These are phyloP conservation scores for Solanum hybrid DNA, from an alignment of 305 asterid species.

Conservation along the genomic window DNA sequence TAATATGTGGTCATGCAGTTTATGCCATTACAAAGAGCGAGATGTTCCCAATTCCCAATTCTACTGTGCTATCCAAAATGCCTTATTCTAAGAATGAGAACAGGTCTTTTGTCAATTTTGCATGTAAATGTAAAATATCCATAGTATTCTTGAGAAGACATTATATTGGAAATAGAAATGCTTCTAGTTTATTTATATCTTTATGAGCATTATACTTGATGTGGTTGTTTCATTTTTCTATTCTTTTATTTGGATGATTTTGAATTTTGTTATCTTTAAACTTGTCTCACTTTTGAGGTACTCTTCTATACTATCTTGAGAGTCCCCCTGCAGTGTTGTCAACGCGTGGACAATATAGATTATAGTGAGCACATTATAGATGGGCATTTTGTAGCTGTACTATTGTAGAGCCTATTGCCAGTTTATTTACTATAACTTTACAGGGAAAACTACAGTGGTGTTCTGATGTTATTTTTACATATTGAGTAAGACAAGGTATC, in stretches of 20 bases:
- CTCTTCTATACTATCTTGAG: slow-evolving; percentile 19
- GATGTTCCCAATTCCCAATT: slow-evolving; percentile 62
- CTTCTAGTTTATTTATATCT: slow-evolving; percentile 26
- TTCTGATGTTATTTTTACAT: slow-evolving; percentile 57
- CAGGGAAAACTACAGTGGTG: slow-evolving; percentile 58
- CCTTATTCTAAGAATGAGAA: slow-evolving; percentile 85
- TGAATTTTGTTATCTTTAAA: slow-evolving; percentile 16
- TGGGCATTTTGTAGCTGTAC: slow-evolving; percentile 29
- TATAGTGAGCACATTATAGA: background rate
- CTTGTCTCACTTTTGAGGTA: slow-evolving; percentile 21
- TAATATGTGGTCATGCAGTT: slow-evolving; percentile 77
- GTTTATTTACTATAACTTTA: slow-evolving; percentile 43
- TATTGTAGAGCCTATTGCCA: slow-evolving; percentile 41
- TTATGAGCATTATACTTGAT: slow-evolving; percentile 15
- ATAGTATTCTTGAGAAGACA: slow-evolving; percentile 29
- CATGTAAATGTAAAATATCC: slow-evolving; percentile 48
- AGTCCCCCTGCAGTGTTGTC: slow-evolving; percentile 18
- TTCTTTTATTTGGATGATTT: slow-evolving; percentile 14
- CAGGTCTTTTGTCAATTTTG: slow-evolving; percentile 86
- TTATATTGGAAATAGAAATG: slow-evolving; percentile 26
- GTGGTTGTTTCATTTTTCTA: slow-evolving; percentile 15
- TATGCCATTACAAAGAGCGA: slow-evolving; percentile 69
- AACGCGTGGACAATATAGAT: background rate
- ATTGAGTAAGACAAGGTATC: slow-evolving; percentile 65
- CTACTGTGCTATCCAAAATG: slow-evolving; percentile 53